Percentiles rank a stretch among this genome's conserved stretches.
Evolutionary conservation across 352 stramenopile species (phyloP).

Genomic region (Phytophthora rubi): DNA sequence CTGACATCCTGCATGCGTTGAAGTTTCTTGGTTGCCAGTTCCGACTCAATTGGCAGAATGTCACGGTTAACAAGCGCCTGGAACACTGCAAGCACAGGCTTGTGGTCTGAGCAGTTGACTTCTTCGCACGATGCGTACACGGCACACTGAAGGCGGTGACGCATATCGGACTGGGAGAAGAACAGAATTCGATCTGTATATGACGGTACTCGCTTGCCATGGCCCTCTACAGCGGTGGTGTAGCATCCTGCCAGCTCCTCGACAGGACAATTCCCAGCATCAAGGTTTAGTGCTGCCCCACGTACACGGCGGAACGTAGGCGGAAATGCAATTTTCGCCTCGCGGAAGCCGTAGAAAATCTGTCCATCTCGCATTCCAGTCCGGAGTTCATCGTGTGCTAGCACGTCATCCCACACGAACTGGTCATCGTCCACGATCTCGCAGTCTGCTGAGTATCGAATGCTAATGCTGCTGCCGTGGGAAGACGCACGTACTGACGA

Average conservation of each 20-base stretch:
- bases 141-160: conserved; percentile 63
- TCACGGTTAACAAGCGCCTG: conserved; percentile 70
- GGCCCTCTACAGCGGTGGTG: conserved; percentile 61
- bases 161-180: conserved; percentile 77
- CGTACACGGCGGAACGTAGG: conserved; percentile 78
- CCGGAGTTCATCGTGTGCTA: conserved; percentile 76
- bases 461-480: conserved; percentile 37
- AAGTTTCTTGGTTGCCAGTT: conserved; percentile 50
- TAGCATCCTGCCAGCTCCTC: conserved; percentile 51
- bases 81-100: conserved; percentile 80
- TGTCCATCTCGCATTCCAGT: conserved; percentile 56
- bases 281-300: conserved; percentile 39
- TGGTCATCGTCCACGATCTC: conserved; percentile 51
- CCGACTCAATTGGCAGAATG: conserved; percentile 53
- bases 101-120: conserved; percentile 84
- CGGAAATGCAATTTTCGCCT: conserved; percentile 77
- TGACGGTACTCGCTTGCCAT: conserved; percentile 77
- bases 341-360: conserved; percentile 82
- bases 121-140: conserved; percentile 80
- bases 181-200: conserved; percentile 92
- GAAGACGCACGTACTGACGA: conserved; percentile 33
- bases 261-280: conserved; percentile 27
- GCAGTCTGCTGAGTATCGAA: conserved; percentile 40
- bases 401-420: conserved; percentile 66
- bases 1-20: conserved; percentile 69